Percentiles rank a stretch among this genome's conserved stretches.
These are phyloP conservation scores for Apiospora koreana DNA, from an alignment of 2,329 filamentous ascomycete genomes.

Conservation along the genomic window DNA sequence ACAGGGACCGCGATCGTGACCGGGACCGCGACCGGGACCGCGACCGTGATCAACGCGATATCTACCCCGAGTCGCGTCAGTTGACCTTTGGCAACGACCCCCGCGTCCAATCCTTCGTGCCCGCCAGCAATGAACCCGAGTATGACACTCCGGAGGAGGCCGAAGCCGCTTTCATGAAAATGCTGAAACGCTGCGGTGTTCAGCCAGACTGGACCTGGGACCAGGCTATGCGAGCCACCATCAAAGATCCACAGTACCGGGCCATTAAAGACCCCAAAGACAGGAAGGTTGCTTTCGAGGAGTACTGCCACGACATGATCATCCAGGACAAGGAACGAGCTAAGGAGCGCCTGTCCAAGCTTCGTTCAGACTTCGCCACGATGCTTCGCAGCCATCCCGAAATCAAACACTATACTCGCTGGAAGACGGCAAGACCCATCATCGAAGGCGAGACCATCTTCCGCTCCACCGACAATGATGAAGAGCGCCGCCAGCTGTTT, in stretches of 20 bases:
- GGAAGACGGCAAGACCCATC: conserved; percentile 93
- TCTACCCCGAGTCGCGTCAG: conserved; percentile 57
- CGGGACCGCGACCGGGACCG: conserved; percentile 29
- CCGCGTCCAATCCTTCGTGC: conserved; percentile 60
- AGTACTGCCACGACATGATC: conserved; percentile 88
- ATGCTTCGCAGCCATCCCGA: conserved; percentile 97
- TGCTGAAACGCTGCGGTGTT: conserved; percentile 81
- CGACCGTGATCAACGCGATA: conserved; percentile 39
- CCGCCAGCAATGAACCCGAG: conserved; percentile 71
- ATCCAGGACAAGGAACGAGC: conserved; percentile 92
- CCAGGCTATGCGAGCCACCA: conserved; percentile 80
- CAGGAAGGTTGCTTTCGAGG: conserved; percentile 88
- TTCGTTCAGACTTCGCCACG: conserved; percentile 89
- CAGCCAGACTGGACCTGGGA: conserved; percentile 94
- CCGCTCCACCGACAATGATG: conserved; percentile 83
- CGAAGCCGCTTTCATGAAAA: conserved; percentile 88
- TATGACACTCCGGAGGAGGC: conserved; percentile 83
- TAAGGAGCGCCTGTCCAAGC: conserved; percentile 88
- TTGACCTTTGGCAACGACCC: conserved; percentile 58
- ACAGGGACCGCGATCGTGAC: conserved; percentile 16
- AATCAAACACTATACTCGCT: conserved; percentile 94
- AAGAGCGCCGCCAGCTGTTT: conserved; percentile 85
- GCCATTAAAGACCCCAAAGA: conserved; percentile 92
- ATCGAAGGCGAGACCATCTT: conserved; percentile 96
- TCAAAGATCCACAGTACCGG: conserved; percentile 90